Evolutionary conservation across 2,329 filamentous ascomycete species (phyloP), one percentile per base, ranked within the genome.

Genomic region (Colletotrichum zoysiae): DNA sequence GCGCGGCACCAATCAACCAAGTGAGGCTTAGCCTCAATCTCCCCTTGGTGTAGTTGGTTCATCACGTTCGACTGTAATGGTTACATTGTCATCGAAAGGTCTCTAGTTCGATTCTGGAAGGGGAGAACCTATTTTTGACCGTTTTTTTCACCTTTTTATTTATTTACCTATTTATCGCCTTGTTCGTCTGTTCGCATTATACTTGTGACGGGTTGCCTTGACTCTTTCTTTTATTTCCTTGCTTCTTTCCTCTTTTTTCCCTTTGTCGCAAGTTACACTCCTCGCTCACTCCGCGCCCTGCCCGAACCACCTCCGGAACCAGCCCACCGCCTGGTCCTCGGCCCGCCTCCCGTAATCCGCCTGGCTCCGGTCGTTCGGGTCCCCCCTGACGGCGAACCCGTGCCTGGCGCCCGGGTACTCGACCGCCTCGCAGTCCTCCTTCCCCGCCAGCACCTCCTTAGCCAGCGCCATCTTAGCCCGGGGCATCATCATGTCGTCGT

Each of bases 401-500:
- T 81, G 78, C 65, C 67, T 76, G 46, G 77, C 78, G 2, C 77
- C 78, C 30, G 78, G 73, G 66, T 79, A 80, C 26, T 78, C 64
- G 1, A 75, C 67, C 11, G 80, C 75, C 61, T 80, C 78, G 16
- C 59, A 65, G 40, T 56, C 23, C 57, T 59, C 51, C 73, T 82
- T 80, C 23, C 77, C 79, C 58, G 79, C 79, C 33, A 86, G 75
- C 12, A 82, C 77, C 0, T 74, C 73, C 69, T 80, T 79, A 56
- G 84, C 79, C 67, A 75, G 63, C 48, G 79, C 78, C 11, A 81
- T 78, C 59, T 81, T 75, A 30, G 78, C 76, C 30, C 73, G 46
- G 0, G 79, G 75, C 51, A 88, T 74, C 57, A 79, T 79, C 53
- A 79, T 76, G 75, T 89, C 87, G 3, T 78, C 75, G 44, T 86